These are phyloP conservation scores for Daldinia sp. DNA, from an alignment of 2,329 filamentous ascomycete genomes.

Conservation along the genomic window DNA sequence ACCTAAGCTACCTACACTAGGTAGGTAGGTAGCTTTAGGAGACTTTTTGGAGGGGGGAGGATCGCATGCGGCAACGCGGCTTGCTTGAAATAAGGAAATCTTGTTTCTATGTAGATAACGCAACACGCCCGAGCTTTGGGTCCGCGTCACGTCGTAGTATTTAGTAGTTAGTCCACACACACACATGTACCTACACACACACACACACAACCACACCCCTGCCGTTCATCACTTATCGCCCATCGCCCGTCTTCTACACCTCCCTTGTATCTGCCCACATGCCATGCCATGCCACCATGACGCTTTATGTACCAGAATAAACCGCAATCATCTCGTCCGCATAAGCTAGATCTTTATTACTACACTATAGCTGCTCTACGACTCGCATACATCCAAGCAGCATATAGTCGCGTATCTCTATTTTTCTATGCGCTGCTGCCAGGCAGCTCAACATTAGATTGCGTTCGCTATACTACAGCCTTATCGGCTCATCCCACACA, in stretches of 20 bases:
- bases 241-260: background rate
- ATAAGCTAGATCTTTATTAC: slow-evolving; percentile 19
- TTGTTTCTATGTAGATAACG: slow-evolving; percentile 15
- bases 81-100: slow-evolving; percentile 1
- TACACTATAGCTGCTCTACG: slow-evolving; percentile 1
- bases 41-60: background rate
- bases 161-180: background rate
- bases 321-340: background rate
- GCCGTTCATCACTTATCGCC: slow-evolving; percentile 1
- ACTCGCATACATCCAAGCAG: background rate
- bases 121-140: slow-evolving; percentile 7
- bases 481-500: slow-evolving; percentile 7
- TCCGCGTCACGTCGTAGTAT: slow-evolving; percentile 9
- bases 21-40: background rate
- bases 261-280: slow-evolving; percentile 15
- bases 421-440: slow-evolving; percentile 28
- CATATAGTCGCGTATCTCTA: background rate
- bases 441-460: slow-evolving; percentile 24
- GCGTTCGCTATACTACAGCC: slow-evolving; percentile 8
- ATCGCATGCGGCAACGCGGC: background rate
- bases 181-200: background rate
- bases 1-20: background rate
- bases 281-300: slow-evolving; percentile 11
- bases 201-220: background rate
- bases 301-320: slow-evolving; percentile 4